phyloP scores from a whole-genome alignment of 2,329 filamentous ascomycete species.

The Dactylellina parvicollis region DNA sequence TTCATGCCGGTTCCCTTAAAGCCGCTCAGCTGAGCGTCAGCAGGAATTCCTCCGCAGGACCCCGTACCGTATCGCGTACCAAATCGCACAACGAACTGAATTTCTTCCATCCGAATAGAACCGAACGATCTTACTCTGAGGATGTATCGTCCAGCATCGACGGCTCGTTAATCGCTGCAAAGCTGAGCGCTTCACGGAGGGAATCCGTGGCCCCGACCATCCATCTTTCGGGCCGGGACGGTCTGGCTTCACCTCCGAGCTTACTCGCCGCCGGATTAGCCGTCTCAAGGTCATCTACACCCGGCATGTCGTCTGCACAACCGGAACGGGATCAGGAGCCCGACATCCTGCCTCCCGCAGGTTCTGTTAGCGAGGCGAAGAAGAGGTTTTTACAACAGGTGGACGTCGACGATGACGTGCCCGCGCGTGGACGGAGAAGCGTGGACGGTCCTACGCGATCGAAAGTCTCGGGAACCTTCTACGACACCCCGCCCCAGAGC shows the following conservation, averaged over 20 bases:
- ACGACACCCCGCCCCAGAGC: conserved; percentile 36
- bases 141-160: conserved; percentile 29
- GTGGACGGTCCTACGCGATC: conserved; percentile 40
- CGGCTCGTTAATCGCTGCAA: conserved; percentile 39
- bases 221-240: conserved; percentile 9
- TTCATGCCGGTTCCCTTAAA: conserved; percentile 39
- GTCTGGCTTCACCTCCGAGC: conserved; percentile 30
- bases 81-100: conserved; percentile 31
- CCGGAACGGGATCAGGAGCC: conserved; percentile 51
- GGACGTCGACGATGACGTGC: conserved; percentile 25
- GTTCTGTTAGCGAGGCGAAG: conserved; percentile 45
- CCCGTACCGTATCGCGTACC: conserved; percentile 39
- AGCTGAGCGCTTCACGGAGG: conserved; percentile 26
- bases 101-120: neutral
- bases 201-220: conserved; percentile 5
- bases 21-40: conserved; percentile 47
- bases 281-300: conserved; percentile 38
- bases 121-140: conserved; percentile 31
- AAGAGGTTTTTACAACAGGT: conserved; percentile 32
- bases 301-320: conserved; percentile 24
- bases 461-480: conserved; percentile 42
- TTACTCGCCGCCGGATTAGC: conserved; percentile 38
- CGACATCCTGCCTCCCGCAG: conserved; percentile 41
- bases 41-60: conserved; percentile 24
- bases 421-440: conserved; percentile 34